Base-by-base conservation (phyloP, 1,284 basidiomycete species). In the Cryptococcus sp. region DNA sequence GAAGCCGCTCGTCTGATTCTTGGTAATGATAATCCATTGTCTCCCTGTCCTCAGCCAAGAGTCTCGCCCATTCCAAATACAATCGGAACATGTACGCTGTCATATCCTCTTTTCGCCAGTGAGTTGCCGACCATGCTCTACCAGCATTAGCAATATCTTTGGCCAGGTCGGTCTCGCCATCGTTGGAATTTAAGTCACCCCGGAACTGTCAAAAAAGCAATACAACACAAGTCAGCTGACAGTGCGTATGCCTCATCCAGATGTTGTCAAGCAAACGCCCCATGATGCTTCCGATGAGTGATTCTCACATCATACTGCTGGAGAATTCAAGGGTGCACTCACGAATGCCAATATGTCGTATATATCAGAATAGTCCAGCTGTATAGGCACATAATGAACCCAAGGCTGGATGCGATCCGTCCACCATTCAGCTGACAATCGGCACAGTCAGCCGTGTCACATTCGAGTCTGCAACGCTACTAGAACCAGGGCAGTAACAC, bases 371-470 rank as follows among this genome's bases (percentile, higher is more conserved):
- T 78, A 80, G 61, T 80, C 79, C 49, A 80, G 62, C 63, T 78
- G 74, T 54, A 80, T 63, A 1, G 80, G 80, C 20, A 81, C 64
- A 52, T 78, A 79, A 58, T 80, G 78, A 15, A 77, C 68, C 78
- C 79, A 78, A 1, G 79, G 78, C 59, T 80, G 75, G 34, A 79
- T 74, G 17, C 79, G 68, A 37, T 80, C 77, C 13, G 69, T 75
- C 69, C 78, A 80, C 80, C 79, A 80, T 62, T 79, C 77, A 29
- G 78, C 70, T 65, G 51, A 13, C n/a, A 13, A 46, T 11, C 15
- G n/a, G 26, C 26, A 5, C 26, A 10, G 26, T 29, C 26, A 29
- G 26, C 10, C 4, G 10, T 10, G 26, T 29, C 26, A 5, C 26
- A 10, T 29, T 4, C 10, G 26, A 10, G 10, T 29, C 10, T 4